Evolutionary conservation across 495 filamentous ascomycete genomes (phyloP).

Genomic region (Hypoxylon crocopeplum): DNA sequence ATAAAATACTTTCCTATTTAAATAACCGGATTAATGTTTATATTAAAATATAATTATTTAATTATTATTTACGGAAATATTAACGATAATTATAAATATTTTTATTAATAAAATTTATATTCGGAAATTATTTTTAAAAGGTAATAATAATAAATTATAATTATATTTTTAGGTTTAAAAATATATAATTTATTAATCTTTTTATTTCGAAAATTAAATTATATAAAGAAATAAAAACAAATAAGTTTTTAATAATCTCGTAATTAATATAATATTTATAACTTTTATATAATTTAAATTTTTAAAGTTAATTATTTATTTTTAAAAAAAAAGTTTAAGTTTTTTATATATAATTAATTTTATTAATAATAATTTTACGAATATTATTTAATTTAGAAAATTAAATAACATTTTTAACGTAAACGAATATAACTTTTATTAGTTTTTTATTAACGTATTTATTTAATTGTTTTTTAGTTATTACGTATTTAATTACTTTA

Average conservation of each 20-base stretch:
- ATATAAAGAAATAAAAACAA: too few relatives aligned
- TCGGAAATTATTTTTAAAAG: not conserved
- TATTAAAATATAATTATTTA: not conserved
- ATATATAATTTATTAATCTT: too few relatives aligned
- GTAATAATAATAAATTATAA: not conserved
- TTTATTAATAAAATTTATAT: not conserved
- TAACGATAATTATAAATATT: not conserved
- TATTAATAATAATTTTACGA: not conserved
- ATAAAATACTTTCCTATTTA: too few relatives aligned
- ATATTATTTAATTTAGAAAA: not conserved
- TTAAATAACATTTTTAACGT: not conserved
- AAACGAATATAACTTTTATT: too few relatives aligned
- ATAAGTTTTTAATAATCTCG: too few relatives aligned
- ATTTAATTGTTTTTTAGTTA: too few relatives aligned
- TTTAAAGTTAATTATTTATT: not conserved
- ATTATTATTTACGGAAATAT: not conserved
- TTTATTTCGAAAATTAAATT: too few relatives aligned
- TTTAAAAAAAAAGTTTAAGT: not conserved
- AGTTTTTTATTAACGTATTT: too few relatives aligned
- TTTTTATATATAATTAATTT: not conserved
- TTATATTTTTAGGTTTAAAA: not conserved
- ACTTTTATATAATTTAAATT: not conserved
- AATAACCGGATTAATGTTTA: not conserved
- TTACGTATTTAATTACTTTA: too few relatives aligned
- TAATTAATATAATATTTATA: not conserved